Evolutionary conservation across 2,329 filamentous ascomycete genomes (phyloP).

Genomic region (Beauveria scarabaeidicola): DNA sequence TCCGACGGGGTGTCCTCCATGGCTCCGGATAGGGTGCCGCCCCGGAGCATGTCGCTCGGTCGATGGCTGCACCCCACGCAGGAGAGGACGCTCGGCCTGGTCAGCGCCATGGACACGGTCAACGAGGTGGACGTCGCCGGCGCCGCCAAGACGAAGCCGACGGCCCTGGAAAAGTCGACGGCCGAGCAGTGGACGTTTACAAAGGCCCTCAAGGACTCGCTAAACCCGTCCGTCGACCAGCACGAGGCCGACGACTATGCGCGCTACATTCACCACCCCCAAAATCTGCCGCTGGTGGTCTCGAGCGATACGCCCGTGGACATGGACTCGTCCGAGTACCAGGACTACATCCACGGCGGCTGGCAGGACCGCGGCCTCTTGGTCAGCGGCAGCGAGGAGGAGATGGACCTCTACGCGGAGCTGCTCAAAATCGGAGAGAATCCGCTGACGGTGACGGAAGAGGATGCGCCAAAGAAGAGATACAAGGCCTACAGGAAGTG

Average conservation of each 20-base stretch:
- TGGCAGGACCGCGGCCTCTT: conserved; percentile 52
- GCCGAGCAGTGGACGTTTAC: conserved; percentile 83
- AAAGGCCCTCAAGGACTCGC: conserved; percentile 74
- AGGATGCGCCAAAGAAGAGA: conserved; percentile 82
- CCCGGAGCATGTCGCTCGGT: conserved; percentile 46
- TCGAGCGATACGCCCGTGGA: conserved; percentile 57
- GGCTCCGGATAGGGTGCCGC: conserved; percentile 29
- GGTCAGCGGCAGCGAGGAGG: conserved; percentile 40
- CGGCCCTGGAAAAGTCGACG: conserved; percentile 64
- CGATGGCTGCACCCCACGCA: conserved; percentile 51
- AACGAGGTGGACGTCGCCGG: conserved; percentile 16
- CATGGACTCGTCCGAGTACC: conserved; percentile 57
- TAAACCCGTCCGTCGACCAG: conserved; percentile 72
- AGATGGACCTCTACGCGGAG: conserved; percentile 57
- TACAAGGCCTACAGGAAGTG: conserved; percentile 97
- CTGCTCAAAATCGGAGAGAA: conserved; percentile 72
- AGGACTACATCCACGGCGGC: conserved; percentile 68
- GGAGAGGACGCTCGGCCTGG: conserved; percentile 21
- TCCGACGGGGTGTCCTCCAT: conserved; percentile 32
- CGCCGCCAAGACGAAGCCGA: conserved; percentile 42
- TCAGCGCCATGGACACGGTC: conserved; percentile 13
- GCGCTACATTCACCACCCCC: conserved; percentile 80
- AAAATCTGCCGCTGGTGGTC: conserved; percentile 76
- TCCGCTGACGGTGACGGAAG: conserved; percentile 77
- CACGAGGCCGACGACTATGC: conserved; percentile 80